phyloP scores from a whole-genome alignment of 257 asterid genomes.

The Primulina huaijiensis region DNA sequence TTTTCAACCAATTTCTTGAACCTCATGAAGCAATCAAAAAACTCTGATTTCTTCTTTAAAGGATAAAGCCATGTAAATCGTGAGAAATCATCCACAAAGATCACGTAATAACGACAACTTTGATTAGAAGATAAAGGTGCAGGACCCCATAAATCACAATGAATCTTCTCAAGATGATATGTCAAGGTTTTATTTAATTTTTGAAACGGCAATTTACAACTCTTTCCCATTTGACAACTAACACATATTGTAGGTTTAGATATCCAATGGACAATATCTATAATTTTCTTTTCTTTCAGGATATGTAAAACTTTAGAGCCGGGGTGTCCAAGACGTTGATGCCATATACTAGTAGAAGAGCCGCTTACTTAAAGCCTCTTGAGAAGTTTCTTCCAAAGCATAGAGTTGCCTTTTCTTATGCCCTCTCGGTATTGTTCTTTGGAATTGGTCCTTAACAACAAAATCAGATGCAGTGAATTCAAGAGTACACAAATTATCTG shows the following conservation, averaged over 20 bases:
- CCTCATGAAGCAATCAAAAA: background rate
- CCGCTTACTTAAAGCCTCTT: background rate
- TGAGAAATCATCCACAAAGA: background rate
- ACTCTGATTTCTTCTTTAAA: background rate
- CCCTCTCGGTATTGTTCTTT: background rate
- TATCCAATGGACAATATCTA: background rate
- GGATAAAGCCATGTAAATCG: background rate
- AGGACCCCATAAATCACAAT: slow-evolving; percentile 19
- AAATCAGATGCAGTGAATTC: background rate
- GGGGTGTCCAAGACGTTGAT: background rate
- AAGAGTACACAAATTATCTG: slow-evolving; percentile 10
- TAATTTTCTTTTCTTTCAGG: background rate
- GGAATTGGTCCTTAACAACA: slow-evolving; percentile 10
- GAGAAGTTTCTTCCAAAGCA: background rate
- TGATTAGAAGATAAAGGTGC: slow-evolving; percentile 6
- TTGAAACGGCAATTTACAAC: slow-evolving; percentile 1
- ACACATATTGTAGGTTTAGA: background rate
- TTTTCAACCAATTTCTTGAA: background rate
- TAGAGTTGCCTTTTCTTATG: slow-evolving; percentile 2
- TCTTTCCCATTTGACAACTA: slow-evolving; percentile 20
- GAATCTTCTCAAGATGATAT: slow-evolving; percentile 5
- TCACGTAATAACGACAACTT: background rate
- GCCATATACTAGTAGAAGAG: slow-evolving; percentile 1
- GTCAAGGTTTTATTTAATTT: background rate
- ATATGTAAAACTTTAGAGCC: background rate